Evolutionary conservation across 2,329 filamentous ascomycete species (phyloP).

Genomic region (Venturia oleaginea): DNA sequence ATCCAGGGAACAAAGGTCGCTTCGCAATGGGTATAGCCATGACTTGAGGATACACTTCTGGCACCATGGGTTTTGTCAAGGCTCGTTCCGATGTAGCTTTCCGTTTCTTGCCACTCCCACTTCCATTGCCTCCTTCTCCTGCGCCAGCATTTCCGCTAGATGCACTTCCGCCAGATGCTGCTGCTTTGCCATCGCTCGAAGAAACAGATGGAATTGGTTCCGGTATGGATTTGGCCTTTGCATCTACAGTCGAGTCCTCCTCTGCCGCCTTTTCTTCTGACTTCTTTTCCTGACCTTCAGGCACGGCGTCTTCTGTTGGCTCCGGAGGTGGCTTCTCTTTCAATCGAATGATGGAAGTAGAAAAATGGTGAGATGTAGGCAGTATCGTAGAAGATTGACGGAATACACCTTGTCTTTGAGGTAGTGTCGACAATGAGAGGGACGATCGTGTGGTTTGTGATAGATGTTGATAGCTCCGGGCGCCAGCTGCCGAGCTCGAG

Average conservation of each 20-base stretch:
- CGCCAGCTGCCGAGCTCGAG: background rate
- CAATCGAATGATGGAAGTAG: slow-evolving; percentile 36
- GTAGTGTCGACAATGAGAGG: slow-evolving; percentile 4
- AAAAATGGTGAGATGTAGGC: slow-evolving; percentile 26
- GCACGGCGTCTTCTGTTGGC: slow-evolving; percentile 37
- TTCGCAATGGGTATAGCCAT: slow-evolving; percentile 95
- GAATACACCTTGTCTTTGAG: slow-evolving; percentile 16
- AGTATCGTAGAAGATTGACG: slow-evolving; percentile 19
- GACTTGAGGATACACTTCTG: slow-evolving; percentile 93
- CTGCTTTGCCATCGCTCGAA: slow-evolving; percentile 47
- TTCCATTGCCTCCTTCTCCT: slow-evolving; percentile 43
- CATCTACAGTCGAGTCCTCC: slow-evolving; percentile 28
- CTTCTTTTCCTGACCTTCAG: slow-evolving; percentile 36
- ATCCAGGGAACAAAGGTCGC: slow-evolving; percentile 88
- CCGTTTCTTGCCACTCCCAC: slow-evolving; percentile 59
- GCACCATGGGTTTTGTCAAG: slow-evolving; percentile 78
- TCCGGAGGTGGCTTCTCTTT: slow-evolving; percentile 47
- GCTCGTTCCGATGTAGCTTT: slow-evolving; percentile 64
- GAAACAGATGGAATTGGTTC: slow-evolving; percentile 45
- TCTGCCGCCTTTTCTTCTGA: slow-evolving; percentile 35
- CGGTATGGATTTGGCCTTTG: slow-evolving; percentile 39
- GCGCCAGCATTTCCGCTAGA: slow-evolving; percentile 39
- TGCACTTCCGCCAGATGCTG: slow-evolving; percentile 44
- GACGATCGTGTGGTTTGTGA: background rate
- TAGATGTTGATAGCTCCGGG: background rate